Percentiles rank a stretch among this genome's conserved stretches.
phyloP scores from a whole-genome alignment of 345 rosid genomes.

The Rhodamnia argentea region DNA sequence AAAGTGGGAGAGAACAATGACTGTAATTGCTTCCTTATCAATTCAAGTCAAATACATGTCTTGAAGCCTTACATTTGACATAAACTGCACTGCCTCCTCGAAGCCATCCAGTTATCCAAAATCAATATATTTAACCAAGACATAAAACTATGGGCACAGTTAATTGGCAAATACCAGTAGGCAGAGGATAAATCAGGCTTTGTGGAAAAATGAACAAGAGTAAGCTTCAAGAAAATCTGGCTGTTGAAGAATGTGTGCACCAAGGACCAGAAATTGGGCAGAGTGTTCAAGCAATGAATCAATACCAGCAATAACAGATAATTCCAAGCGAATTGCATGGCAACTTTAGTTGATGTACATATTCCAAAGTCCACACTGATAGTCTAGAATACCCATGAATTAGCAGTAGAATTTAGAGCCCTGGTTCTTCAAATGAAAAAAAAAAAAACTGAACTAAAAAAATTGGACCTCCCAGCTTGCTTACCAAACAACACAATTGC shows the following conservation, averaged over 20 bases:
- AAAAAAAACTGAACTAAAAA: background rate
- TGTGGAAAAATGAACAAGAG: background rate
- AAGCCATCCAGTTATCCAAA: background rate
- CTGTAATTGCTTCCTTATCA: background rate
- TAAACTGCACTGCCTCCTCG: background rate
- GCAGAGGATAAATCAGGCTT: background rate
- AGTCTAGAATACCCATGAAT: background rate
- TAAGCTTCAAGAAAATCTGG: background rate
- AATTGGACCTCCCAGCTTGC: background rate
- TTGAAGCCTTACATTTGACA: background rate
- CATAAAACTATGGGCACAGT: background rate
- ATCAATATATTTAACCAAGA: background rate
- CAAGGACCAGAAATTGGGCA: background rate
- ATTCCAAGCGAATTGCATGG: background rate
- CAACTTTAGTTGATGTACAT: background rate
- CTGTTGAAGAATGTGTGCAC: background rate
- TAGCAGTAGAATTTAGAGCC: background rate
- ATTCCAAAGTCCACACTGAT: background rate
- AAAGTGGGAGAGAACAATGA: background rate
- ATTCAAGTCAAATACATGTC: background rate
- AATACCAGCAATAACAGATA: background rate
- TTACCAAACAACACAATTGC: constrained; percentile 97
- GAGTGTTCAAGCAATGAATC: background rate
- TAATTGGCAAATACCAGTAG: background rate
- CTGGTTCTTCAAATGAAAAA: background rate